Base-by-base conservation (phyloP, 2,329 filamentous ascomycete genomes). In the Hansfordia pulvinata region DNA sequence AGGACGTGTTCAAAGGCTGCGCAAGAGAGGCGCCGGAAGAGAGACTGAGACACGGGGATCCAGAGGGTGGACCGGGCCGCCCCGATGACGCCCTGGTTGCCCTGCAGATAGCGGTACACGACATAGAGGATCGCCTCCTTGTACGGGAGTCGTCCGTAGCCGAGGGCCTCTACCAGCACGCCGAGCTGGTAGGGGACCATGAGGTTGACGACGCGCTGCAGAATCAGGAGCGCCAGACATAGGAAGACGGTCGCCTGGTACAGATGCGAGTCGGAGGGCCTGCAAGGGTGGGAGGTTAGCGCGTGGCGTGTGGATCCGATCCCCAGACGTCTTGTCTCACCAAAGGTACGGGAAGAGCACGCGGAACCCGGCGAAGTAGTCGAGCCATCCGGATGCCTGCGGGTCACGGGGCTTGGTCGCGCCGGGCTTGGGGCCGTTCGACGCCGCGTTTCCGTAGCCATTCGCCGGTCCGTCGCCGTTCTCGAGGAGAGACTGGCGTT, bases 1-100 rank as follows among this genome's bases (percentile, higher is more conserved):
- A 62, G 37, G 0, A 64, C 56, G 25, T 64, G 60, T 29, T 61
- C 54, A 16, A 64, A 64, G 1, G 60, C 56, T 2, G 60, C 56
- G 2, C 39, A 47, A 0, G 56, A 58, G 2, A 64, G 42, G 10
- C 54, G 37, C 2, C 56, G 51, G 33, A 54, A 64, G 4, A 57
- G 43, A 0, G 44, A 51, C 25, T 64, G 60, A 0, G 55, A 52
- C 1, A 63, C 52, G 0, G 60, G 58, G 2, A 64, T 62, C 60
- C 60, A 64, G 0, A 64, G 43, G 2, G 61, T 47, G 2, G 54
- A 47, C 2, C 60, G 42, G 1, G 51, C 38, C 3, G 58, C 51
- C 3, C 57, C 58, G 4, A 64, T 34, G 12, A 47, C 43, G 5
- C 60, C 60, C 23, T 61, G 53, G 21, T 58, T 53, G 6, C 59